phyloP scores from a whole-genome alignment of 176 grass and related monocot genomes.

The Oryza coarctata region DNA sequence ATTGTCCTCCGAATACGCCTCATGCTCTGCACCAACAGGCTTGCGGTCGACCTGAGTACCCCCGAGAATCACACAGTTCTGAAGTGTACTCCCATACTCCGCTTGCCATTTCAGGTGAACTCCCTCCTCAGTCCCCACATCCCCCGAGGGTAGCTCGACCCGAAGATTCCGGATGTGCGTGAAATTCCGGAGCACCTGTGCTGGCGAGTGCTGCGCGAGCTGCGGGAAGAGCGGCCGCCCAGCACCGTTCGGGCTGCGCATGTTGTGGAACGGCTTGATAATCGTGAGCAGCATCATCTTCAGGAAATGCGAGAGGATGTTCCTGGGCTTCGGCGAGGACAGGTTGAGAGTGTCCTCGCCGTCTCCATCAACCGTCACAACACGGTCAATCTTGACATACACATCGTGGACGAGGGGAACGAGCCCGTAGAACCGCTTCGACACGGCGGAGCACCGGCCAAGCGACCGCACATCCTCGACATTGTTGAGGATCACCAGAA shows the following conservation, averaged over 20 bases:
- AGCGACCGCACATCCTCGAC: slow-evolving; percentile 81
- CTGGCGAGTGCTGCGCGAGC: slow-evolving; percentile 80
- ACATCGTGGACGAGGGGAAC: slow-evolving; percentile 73
- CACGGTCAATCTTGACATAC: slow-evolving; percentile 73
- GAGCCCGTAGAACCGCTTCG: slow-evolving; percentile 62
- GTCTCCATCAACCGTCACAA: slow-evolving; percentile 70
- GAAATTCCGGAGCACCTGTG: slow-evolving; percentile 81
- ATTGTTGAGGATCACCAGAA: slow-evolving; percentile 88
- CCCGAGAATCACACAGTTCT: slow-evolving; percentile 83
- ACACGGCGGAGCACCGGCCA: slow-evolving; percentile 75
- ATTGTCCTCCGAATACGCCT: slow-evolving; percentile 54
- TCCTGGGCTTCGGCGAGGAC: slow-evolving; percentile 50
- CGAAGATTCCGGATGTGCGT: slow-evolving; percentile 57
- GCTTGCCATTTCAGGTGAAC: slow-evolving; percentile 87
- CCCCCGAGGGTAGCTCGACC: slow-evolving; percentile 77
- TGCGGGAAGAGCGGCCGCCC: slow-evolving; percentile 74
- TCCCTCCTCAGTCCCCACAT: slow-evolving; percentile 79
- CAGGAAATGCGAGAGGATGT: slow-evolving; percentile 75
- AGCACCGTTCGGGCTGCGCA: slow-evolving; percentile 39
- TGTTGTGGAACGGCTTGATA: slow-evolving; percentile 67
- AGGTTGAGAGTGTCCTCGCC: slow-evolving; percentile 62
- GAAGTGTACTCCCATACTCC: slow-evolving; percentile 84
- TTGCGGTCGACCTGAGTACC: slow-evolving; percentile 64
- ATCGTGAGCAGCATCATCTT: slow-evolving; percentile 76
- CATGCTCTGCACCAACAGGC: slow-evolving; percentile 36